Evolutionary conservation across 805 yeast genomes (phyloP), one percentile per base, ranked within the genome.

Genomic region (Ogataea nitratoaversa): DNA sequence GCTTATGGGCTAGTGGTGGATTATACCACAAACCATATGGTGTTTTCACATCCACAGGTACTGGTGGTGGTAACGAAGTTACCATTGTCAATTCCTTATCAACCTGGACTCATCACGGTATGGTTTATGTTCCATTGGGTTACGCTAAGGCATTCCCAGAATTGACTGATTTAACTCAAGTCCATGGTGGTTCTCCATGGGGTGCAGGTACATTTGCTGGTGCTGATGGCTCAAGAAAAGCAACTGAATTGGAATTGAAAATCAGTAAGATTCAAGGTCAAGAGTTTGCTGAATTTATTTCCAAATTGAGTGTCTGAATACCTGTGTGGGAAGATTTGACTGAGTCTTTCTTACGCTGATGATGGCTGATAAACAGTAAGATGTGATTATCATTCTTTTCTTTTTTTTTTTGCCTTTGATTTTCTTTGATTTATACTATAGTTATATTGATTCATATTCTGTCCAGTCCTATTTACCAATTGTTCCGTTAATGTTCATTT

Each of bases 141-240:
- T 86, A 79, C 67, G 74, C 70, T 47, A 60, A 68, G 46, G 67
- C 74, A 4, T 81, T 80, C 62, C 71, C 73, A 9, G 71, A 72
- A 50, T 54, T 81, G 48, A 64, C 84, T 32, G 71, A 70, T 63
- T 54, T 81, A 32, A 75, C 71, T 3, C 88, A 84, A 66, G 71
- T 78, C 36, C 95, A 83, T 59, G 95, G 95, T 49, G 85, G 84
- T 41, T 76, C 89, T 18, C 77, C 95, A 34, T 87, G 89, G 88
- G 95, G 95, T 60, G 84, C 95, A 25, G 95, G 95, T 51, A 67
- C 85, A 29, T 69, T 73, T 54, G 89, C 95, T 23, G 85, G 79
- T 36, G 69, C 73, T 37, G 91, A 83, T 57, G 95, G 95, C 37
- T 74, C 84, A 7, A 78, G 95, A 68, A 67, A 69, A 52, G 83